These are phyloP conservation scores for Pythium pyrilobum DNA, from an alignment of 352 stramenopile genomes.

Conservation along the genomic window DNA sequence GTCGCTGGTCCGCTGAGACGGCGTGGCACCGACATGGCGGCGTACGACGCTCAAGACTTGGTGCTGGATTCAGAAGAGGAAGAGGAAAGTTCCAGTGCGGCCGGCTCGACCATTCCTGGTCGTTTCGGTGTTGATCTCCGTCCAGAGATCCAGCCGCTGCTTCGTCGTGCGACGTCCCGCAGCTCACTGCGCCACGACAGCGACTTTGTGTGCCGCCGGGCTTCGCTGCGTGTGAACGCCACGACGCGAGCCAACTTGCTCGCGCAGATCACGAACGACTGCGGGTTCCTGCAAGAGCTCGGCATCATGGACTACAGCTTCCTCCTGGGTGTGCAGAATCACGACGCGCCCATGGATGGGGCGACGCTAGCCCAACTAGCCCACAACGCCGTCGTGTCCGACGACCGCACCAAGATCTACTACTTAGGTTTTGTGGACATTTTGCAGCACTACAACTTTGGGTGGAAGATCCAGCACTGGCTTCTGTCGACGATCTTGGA, in stretches of 20 bases:
- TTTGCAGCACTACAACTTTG: slow-evolving; percentile 80
- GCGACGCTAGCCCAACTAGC: slow-evolving; percentile 46
- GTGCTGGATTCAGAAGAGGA: not conserved
- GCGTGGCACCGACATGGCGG: slow-evolving; percentile 11
- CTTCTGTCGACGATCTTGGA: slow-evolving; percentile 63
- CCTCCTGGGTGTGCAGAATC: slow-evolving; percentile 67
- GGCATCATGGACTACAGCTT: slow-evolving; percentile 89
- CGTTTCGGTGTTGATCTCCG: slow-evolving; percentile 15
- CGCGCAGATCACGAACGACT: slow-evolving; percentile 79
- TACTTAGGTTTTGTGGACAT: slow-evolving; percentile 86
- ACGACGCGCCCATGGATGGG: slow-evolving; percentile 38
- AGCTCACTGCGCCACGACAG: slow-evolving; percentile 69
- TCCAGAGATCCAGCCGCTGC: slow-evolving; percentile 50
- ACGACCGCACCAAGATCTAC: slow-evolving; percentile 65
- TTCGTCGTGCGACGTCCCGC: slow-evolving; percentile 39
- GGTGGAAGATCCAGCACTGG: slow-evolving; percentile 82
- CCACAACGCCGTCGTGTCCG: slow-evolving; percentile 78
- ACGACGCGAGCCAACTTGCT: slow-evolving; percentile 68
- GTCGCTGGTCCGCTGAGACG: not conserved
- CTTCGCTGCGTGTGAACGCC: slow-evolving; percentile 63
- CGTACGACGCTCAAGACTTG: slow-evolving; percentile 9
- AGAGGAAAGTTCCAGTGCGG: not conserved
- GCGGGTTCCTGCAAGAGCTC: slow-evolving; percentile 77
- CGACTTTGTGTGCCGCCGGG: slow-evolving; percentile 68
- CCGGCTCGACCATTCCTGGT: not conserved